Conservation (phyloP, 345 rosid species). For the Corchorus capsularis region DNA sequence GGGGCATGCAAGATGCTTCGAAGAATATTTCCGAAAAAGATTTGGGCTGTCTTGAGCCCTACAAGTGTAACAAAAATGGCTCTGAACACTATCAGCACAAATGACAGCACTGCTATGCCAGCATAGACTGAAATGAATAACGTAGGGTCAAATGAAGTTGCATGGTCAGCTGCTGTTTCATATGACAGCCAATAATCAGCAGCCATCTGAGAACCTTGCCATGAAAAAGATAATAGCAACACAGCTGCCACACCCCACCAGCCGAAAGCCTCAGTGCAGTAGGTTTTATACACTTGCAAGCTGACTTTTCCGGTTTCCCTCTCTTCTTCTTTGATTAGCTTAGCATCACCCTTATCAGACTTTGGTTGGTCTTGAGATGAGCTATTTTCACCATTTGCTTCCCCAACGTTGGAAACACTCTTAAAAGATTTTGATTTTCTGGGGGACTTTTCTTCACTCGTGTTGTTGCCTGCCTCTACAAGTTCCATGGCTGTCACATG, state of each 20-base stretch:
- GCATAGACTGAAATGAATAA: slow-evolving; percentile 65
- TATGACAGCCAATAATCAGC: slow-evolving; percentile 94
- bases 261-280: slow-evolving; percentile 84
- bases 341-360: slow-evolving; percentile 54
- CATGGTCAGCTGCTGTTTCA: slow-evolving; percentile 65
- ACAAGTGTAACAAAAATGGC: slow-evolving; percentile 52
- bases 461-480: slow-evolving; percentile 56
- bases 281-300: slow-evolving; percentile 66
- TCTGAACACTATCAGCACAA: slow-evolving; percentile 52
- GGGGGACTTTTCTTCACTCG: slow-evolving; percentile 39
- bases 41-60: slow-evolving; percentile 88
- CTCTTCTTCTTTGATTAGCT: slow-evolving; percentile 87
- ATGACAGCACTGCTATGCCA: slow-evolving; percentile 56
- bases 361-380: slow-evolving; percentile 41
- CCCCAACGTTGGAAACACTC: slow-evolving; percentile 37
- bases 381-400: slow-evolving; percentile 53
- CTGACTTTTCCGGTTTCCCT: slow-evolving; percentile 82
- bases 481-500: slow-evolving; percentile 87
- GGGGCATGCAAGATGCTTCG: slow-evolving; percentile 89
- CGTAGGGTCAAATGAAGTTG: slow-evolving; percentile 51
- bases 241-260: slow-evolving; percentile 81
- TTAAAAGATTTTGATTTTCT: slow-evolving; percentile 36
- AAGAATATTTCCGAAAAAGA: slow-evolving; percentile 72
- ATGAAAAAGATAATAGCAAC: slow-evolving; percentile 56
- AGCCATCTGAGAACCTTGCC: slow-evolving; percentile 86